Evolutionary conservation across 2,329 filamentous ascomycete genomes (phyloP).

Genomic region (Botrytis elliptica): DNA sequence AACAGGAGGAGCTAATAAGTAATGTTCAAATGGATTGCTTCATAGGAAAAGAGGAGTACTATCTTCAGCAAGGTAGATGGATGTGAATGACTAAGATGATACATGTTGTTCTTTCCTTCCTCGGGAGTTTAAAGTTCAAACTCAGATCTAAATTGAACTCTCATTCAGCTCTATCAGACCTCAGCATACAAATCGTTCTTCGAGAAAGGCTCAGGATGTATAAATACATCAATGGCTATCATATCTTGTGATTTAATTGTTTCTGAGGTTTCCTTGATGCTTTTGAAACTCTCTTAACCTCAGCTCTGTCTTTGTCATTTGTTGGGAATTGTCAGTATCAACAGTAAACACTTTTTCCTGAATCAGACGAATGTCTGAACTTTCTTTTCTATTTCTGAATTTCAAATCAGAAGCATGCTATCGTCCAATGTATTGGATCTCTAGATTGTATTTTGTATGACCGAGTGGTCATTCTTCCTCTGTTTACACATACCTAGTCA

Average conservation of each 20-base stretch:
- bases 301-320: background rate
- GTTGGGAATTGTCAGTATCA: background rate
- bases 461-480: background rate
- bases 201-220: rapidly evolving
- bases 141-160: background rate
- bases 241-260: background rate
- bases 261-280: background rate
- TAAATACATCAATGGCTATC: background rate
- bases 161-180: background rate
- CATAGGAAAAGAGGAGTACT: background rate
- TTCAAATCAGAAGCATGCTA: background rate
- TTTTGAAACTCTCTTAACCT: background rate
- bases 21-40: background rate
- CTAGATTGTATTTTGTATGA: background rate
- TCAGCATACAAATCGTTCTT: background rate
- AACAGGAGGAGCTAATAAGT: too few species aligned
- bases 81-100: background rate
- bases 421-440: background rate
- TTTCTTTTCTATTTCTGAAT: background rate
- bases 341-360: background rate
- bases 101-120: background rate
- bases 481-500: background rate
- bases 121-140: background rate
- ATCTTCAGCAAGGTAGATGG: background rate
- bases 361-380: background rate